phyloP scores from a whole-genome alignment of 257 asterid species.

The Prunella vulgaris region DNA sequence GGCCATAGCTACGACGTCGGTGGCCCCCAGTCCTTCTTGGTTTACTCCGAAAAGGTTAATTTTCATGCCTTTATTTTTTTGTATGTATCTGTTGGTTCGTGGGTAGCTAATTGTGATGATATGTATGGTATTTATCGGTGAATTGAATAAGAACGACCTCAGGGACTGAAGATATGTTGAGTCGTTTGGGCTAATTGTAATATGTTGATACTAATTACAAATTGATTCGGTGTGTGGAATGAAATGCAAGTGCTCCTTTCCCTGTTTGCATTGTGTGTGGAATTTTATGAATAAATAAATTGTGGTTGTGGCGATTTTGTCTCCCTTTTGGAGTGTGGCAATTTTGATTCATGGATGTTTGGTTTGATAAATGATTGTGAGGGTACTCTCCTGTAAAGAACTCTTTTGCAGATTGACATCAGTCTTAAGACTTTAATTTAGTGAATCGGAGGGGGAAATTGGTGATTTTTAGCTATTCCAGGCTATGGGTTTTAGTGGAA shows the following conservation, averaged over 20 bases:
- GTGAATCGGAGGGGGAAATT: background rate
- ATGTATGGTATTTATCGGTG: constrained; percentile 16
- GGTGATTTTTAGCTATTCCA: background rate
- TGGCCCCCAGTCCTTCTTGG: constrained; percentile 46
- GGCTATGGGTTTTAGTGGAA: background rate
- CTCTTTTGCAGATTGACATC: background rate
- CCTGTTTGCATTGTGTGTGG: constrained; percentile 21
- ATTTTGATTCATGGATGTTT: background rate
- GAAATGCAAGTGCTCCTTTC: background rate
- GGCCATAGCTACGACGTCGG: no score
- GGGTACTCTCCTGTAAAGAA: background rate
- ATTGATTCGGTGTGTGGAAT: constrained; percentile 13
- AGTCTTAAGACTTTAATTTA: background rate
- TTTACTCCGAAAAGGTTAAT: constrained; percentile 61
- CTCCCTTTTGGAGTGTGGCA: background rate
- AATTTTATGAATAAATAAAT: constrained; percentile 8
- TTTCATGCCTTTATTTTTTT: background rate
- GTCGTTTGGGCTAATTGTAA: no score
- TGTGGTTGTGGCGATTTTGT: background rate
- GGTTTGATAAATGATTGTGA: background rate
- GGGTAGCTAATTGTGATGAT: background rate
- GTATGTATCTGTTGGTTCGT: background rate
- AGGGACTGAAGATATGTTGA: no score
- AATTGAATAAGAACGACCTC: constrained; percentile 7
- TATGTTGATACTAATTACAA: no score